Evolutionary conservation across 345 rosid genomes (phyloP), one percentile per base, ranked within the genome.

Genomic region (Sapria himalayana): DNA sequence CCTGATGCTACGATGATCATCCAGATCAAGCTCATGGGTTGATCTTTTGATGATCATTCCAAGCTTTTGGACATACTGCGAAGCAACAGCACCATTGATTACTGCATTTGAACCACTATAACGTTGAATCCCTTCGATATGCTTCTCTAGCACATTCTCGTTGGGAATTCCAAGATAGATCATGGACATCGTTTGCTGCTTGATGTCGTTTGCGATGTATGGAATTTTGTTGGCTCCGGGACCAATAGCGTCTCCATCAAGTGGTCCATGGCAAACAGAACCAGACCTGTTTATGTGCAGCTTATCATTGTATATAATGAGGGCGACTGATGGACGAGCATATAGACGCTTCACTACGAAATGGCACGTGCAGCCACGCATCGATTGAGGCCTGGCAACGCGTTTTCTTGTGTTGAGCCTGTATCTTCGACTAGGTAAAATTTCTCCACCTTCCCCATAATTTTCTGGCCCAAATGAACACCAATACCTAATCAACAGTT

Each of bases 381-480:
- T 89, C n/a, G 95, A 82, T 40, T 89, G 92, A 60, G 98, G 95
- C 41, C 93, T 67, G 19, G 98, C 86, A 25, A 92, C 86, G 42
- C 73, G 66, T 43, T 79, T 89, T 50, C 84, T 44, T 16, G 93
- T 82, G 50, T 89, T 84, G 33, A 79, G 78, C 43, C 81, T 70
- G 51, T 79, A 79, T 37, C 65, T 89, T 58, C 92, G 62, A 61
- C 93, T 82, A 19, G 98, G 98, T 25, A 89, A 65, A 31, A 74
- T 59, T 31, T 61, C 63, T 46, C 98, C 94, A 47, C 93, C 94
- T 72, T 82, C 91, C 13, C 94, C 94, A 47, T 89, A 82, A 70
- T 82, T 82, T 72, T 89, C 93, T 48, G 94, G 93, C 41, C 98
- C 98, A 48, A 82, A 79, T n/a, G 81, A 89, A 33, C 92, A 89